phyloP scores from a whole-genome alignment of 75 land plant species.

The Larix kaempferi region DNA sequence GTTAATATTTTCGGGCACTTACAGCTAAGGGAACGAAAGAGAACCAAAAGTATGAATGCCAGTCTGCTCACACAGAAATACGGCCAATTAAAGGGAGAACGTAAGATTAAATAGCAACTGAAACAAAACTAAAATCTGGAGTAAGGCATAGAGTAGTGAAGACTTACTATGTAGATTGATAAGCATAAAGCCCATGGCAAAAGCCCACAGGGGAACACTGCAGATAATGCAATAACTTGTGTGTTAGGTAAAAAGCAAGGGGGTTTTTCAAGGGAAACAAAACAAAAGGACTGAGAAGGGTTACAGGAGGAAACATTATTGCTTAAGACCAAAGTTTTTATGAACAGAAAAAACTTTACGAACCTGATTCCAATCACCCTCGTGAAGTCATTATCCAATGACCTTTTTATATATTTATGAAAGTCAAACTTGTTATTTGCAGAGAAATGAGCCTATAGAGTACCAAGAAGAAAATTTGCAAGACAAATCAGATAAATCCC shows the following conservation, averaged over 20 bases:
- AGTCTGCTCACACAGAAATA: too few species aligned
- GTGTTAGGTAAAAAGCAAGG: not conserved
- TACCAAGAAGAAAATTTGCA: not conserved
- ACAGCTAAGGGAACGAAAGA: too few species aligned
- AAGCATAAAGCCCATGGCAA: constrained; percentile 57
- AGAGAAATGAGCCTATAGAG: constrained; percentile 61
- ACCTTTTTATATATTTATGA: constrained; percentile 64
- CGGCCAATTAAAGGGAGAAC: too few species aligned
- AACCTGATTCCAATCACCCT: constrained; percentile 77
- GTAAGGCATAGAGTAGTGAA: too few species aligned
- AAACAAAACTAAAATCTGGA: too few species aligned
- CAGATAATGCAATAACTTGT: not conserved
- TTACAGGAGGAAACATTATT: not conserved
- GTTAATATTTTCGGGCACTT: too few species aligned
- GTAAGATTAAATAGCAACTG: too few species aligned
- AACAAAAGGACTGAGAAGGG: too few species aligned
- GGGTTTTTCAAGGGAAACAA: not conserved
- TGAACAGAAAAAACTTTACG: not conserved
- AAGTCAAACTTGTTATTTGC: constrained; percentile 55
- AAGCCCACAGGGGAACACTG: constrained; percentile 70
- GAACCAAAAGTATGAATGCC: too few species aligned
- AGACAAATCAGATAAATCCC: not conserved
- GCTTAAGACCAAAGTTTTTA: not conserved
- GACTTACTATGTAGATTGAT: constrained; percentile 3
- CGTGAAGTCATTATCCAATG: constrained; percentile 80